Evolutionary conservation across 169 alveolate species (phyloP).

Genomic region (Plasmodium cynomolgi): DNA sequence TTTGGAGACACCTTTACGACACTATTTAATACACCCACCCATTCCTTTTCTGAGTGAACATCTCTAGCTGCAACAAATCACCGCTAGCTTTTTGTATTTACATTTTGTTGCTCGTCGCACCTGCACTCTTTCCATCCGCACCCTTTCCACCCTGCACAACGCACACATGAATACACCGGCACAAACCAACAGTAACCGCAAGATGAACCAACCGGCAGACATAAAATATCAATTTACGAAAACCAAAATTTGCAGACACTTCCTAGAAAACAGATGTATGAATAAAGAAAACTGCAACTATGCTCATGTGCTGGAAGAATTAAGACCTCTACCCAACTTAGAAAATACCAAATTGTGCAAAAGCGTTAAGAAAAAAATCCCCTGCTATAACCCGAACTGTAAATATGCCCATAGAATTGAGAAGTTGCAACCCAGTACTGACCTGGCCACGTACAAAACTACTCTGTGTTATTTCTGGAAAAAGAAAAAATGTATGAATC

Average conservation of each 20-base stretch:
- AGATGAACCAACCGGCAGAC: slow-evolving; percentile 31
- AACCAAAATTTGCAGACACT: slow-evolving; percentile 62
- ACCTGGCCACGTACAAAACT: slow-evolving; percentile 58
- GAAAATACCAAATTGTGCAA: slow-evolving; percentile 48
- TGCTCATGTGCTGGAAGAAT: slow-evolving; percentile 63
- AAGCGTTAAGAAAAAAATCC: slow-evolving; percentile 40
- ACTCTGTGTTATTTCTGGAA: slow-evolving; percentile 65
- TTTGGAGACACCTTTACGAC: neutral
- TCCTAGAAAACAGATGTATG: slow-evolving; percentile 30
- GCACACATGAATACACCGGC: neutral
- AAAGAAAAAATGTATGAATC: slow-evolving; percentile 71
- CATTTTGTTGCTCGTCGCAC: no score
- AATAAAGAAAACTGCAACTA: slow-evolving; percentile 48
- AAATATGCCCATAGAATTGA: slow-evolving; percentile 65
- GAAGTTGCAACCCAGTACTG: slow-evolving; percentile 53
- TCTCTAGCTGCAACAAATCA: neutral
- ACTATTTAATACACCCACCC: neutral
- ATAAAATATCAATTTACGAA: slow-evolving; percentile 54
- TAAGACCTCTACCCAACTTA: slow-evolving; percentile 65
- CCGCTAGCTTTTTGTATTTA: no score
- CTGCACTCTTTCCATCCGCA: no score
- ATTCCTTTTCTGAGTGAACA: neutral
- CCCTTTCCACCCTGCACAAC: neutral
- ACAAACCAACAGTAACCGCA: neutral
- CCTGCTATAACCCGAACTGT: slow-evolving; percentile 47